Conservation (phyloP, 2,329 filamentous ascomycete species). For the Catunica adiposa region DNA sequence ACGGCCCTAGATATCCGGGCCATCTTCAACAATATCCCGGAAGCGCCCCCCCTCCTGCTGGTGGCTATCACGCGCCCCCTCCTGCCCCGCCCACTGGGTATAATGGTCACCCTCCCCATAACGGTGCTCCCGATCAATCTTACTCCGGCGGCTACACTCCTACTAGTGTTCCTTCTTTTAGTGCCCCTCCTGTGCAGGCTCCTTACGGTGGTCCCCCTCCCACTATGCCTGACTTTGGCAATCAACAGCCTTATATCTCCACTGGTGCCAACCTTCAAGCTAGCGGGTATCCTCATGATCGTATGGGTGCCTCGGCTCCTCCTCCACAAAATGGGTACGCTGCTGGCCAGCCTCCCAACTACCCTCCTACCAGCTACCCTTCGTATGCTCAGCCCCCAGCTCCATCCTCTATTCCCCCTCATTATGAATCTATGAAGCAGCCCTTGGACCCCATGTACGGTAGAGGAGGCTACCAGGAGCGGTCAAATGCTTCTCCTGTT, state of each 20-base stretch:
- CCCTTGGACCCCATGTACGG: constrained; percentile 11
- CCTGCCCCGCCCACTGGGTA: not conserved
- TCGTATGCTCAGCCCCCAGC: not conserved
- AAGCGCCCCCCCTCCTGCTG: constrained; percentile 7
- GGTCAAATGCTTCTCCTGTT: constrained; percentile 8
- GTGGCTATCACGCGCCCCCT: constrained; percentile 6
- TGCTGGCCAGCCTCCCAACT: constrained; percentile 13
- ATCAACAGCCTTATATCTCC: constrained; percentile 9
- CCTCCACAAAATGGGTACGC: constrained; percentile 12
- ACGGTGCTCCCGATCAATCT: not conserved
- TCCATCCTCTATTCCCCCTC: not conserved
- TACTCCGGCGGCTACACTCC: constrained; percentile 8
- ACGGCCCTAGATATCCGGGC: constrained; percentile 5
- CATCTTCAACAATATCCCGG: constrained; percentile 12
- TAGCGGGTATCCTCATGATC: constrained; percentile 8
- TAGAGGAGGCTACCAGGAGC: constrained; percentile 11
- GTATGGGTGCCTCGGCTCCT: constrained; percentile 9
- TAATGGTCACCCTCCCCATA: not conserved
- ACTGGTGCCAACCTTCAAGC: constrained; percentile 9
- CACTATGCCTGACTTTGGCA: constrained; percentile 1
- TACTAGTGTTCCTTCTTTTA: constrained; percentile 8
- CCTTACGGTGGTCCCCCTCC: constrained; percentile 12
- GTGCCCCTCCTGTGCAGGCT: constrained; percentile 10
- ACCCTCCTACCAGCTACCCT: constrained; percentile 3
- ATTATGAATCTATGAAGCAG: constrained; percentile 12